Percentiles rank a stretch among this genome's conserved stretches.
phyloP scores from a whole-genome alignment of 169 alveolate species.

The Babesia gibsoni region DNA sequence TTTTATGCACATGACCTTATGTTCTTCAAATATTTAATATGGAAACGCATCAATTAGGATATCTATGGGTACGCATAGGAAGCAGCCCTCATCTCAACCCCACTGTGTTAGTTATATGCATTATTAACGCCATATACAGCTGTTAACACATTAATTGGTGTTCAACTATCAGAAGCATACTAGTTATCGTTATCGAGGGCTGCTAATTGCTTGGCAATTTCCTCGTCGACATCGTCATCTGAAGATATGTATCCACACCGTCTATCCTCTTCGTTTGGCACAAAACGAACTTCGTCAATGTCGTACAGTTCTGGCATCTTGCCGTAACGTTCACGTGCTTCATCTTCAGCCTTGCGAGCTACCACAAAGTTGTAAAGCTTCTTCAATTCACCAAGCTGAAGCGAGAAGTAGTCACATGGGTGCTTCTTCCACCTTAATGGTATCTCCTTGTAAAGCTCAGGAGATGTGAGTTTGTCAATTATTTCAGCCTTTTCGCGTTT shows the following conservation, averaged over 20 bases:
- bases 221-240: conserved; percentile 25
- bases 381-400: conserved; percentile 57
- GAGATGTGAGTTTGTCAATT: conserved; percentile 42
- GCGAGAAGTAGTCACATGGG: conserved; percentile 47
- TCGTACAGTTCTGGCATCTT: conserved; percentile 30
- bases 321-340: conserved; percentile 43
- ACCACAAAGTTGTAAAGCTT: conserved; percentile 49
- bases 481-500: conserved; percentile 48
- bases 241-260: conserved; percentile 20
- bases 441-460: conserved; percentile 47
- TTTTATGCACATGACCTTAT: too few relatives aligned
- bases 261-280: conserved; percentile 55
- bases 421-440: conserved; percentile 59
- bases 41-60: neutral
- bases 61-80: neutral
- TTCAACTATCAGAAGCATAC: neutral
- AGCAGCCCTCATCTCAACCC: neutral
- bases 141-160: too few relatives aligned
- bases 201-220: conserved; percentile 1
- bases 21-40: neutral
- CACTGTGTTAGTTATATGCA: neutral
- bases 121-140: too few relatives aligned
- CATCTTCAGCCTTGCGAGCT: conserved; percentile 57
- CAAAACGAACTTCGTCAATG: conserved; percentile 53
- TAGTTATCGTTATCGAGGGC: neutral